Conservation (phyloP, 176 grass and related monocot species). For the Luzula sylvatica region DNA sequence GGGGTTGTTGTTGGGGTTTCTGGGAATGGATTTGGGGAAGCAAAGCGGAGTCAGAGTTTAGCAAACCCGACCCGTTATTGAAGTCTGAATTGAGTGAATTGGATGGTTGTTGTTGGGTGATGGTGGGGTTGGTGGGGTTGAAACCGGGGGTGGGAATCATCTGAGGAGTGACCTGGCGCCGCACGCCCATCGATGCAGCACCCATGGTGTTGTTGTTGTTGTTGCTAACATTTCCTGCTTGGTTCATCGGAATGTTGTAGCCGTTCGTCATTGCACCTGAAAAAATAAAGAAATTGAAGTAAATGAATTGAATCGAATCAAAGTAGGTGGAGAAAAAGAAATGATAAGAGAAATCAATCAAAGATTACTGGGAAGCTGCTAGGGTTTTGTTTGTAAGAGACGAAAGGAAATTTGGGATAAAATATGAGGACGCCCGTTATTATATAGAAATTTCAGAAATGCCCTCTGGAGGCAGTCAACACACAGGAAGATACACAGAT, state of each 20-base stretch:
- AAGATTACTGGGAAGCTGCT: no score
- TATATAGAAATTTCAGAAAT: background rate
- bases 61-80: conserved; percentile 73
- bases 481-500: background rate
- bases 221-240: conserved; percentile 41
- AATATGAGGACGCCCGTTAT: no score
- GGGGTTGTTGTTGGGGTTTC: conserved; percentile 44
- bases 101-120: conserved; percentile 30
- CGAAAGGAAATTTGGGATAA: no score
- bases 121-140: conserved; percentile 20
- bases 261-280: conserved; percentile 61
- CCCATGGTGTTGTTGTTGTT: conserved; percentile 49
- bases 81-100: conserved; percentile 49
- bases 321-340: no score
- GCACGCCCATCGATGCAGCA: conserved; percentile 44
- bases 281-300: background rate
- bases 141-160: conserved; percentile 96
- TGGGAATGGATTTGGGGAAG: conserved; percentile 46
- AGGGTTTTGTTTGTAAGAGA: no score
- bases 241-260: conserved; percentile 56
- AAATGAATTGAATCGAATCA: no score
- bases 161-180: conserved; percentile 53
- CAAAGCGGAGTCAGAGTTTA: conserved; percentile 55
- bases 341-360: no score
- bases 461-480: conserved; percentile 16